Base-by-base conservation (phyloP, 768 basidiomycete species). In the Xerocomellus intermedius region DNA sequence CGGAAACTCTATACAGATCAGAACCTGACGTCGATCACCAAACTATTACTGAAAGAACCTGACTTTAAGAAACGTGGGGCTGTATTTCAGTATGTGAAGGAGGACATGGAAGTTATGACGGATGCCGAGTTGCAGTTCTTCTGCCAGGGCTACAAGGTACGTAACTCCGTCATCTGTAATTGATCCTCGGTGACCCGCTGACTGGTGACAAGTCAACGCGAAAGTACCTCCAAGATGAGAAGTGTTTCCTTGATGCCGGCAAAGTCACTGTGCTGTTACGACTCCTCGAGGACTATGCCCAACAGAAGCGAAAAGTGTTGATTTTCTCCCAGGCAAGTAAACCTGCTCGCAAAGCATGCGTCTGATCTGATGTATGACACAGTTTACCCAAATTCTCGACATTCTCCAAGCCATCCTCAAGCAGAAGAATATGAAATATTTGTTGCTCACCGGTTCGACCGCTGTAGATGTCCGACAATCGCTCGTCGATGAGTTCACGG, bases 51-150 rank as follows among this genome's bases (percentile, higher is more conserved):
- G 69, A 92, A 92, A 69, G 96, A 98, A 68, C 86, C 90, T 4
- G 92, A 96, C 64, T 98, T 94, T 73, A 89, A 84, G 73, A 89
- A 86, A 69, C 83, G 89, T 16, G 85, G 85, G 1, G 87, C 89
- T 8, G 69, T 90, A 42, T 91, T 85, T 63, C 83, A 94, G 32
- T 82, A 86, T 57, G 93, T 99, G 48, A 91, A 93, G 67, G 97
- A 99, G 70, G 97, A 99, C 71, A 93, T 99, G 90, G 84, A 90
- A 62, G 88, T 97, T 19, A 98, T 98, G 96, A 96, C 94, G 42
- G 97, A 99, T 72, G 88, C 94, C 8, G 97, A 98, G 73, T 77
- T 99, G 35, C 93, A 97, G 64, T 73, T 82, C 39, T 96, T 95
- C 68, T 90, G 89, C 64, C 80, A 81, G 46, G 83, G 84, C 12